These are phyloP conservation scores for Sicyos edulis DNA, from an alignment of 306 rosid genomes.

Conservation along the genomic window DNA sequence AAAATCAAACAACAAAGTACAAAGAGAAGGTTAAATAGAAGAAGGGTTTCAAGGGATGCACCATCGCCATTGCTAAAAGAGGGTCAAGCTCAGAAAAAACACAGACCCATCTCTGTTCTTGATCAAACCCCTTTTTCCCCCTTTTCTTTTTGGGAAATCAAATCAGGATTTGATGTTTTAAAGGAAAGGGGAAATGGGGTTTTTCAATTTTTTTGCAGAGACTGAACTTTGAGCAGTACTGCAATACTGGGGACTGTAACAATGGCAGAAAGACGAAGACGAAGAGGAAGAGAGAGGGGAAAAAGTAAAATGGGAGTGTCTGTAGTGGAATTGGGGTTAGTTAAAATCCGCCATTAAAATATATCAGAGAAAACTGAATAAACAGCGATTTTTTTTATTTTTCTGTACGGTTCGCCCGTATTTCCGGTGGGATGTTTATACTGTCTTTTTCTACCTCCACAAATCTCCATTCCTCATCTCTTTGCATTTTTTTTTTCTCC, in stretches of 20 bases:
- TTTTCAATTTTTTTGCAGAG: constrained; percentile 21
- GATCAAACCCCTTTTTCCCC: constrained; percentile 16
- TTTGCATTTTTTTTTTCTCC: neutral
- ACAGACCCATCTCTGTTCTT: constrained; percentile 18
- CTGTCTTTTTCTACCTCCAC: constrained; percentile 83
- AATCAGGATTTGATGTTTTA: constrained; percentile 32
- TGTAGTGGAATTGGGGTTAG: constrained; percentile 29
- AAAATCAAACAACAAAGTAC: constrained; percentile 6
- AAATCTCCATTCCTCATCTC: constrained; percentile 53
- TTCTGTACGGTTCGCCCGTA: constrained; percentile 79
- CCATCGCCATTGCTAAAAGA: constrained; percentile 73
- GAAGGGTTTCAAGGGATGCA: constrained; percentile 19
- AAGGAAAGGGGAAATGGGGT: constrained; percentile 13
- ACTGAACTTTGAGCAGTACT: constrained; percentile 52
- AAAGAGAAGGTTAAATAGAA: constrained; percentile 19
- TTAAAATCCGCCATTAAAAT: constrained; percentile 30
- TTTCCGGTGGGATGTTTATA: constrained; percentile 96
- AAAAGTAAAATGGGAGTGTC: constrained; percentile 24
- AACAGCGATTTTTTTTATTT: constrained; percentile 12
- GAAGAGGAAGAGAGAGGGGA: constrained; percentile 23
- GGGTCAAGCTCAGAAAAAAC: constrained; percentile 42
- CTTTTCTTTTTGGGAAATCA: constrained; percentile 39
- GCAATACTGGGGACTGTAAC: constrained; percentile 69
- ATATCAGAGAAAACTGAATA: constrained; percentile 36
- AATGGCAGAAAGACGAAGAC: constrained; percentile 49